Conservation (phyloP, 2,329 filamentous ascomycete species). For the Fonsecaea monophora region DNA sequence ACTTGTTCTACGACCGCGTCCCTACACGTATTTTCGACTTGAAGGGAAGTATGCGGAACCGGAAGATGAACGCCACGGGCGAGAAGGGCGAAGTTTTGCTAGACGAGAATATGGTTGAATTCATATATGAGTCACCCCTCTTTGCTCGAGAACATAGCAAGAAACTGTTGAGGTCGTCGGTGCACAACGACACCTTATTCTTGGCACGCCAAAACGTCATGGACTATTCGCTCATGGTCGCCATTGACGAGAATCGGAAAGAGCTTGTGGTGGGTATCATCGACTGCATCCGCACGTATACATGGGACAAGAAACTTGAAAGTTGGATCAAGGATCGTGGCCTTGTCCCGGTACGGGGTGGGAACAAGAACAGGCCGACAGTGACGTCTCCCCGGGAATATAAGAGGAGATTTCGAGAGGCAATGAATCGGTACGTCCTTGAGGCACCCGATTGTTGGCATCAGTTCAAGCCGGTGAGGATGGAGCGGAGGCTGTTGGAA, state of each 20-base stretch:
- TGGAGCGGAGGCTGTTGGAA: slow-evolving; percentile 25
- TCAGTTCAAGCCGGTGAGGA: slow-evolving; percentile 46
- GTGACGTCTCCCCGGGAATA: slow-evolving; percentile 98
- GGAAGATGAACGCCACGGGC: slow-evolving; percentile 93
- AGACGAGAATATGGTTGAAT: slow-evolving; percentile 99
- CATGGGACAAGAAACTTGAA: slow-evolving; percentile 99
- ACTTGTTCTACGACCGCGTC: slow-evolving; percentile 92
- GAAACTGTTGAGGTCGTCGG: slow-evolving; percentile 85
- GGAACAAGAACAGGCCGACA: slow-evolving; percentile 78
- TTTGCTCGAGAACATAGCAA: slow-evolving; percentile 97
- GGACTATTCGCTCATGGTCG: slow-evolving; percentile 99
- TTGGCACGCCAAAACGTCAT: slow-evolving; percentile 94
- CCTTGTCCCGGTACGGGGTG: slow-evolving; percentile 65
- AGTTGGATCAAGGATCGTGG: slow-evolving; percentile 99
- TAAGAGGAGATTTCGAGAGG: slow-evolving; percentile 91
- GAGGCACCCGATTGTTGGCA: slow-evolving; percentile 59
- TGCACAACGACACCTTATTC: slow-evolving; percentile 98
- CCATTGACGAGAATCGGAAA: slow-evolving; percentile 86
- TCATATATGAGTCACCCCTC: slow-evolving; percentile 95
- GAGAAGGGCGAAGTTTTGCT: slow-evolving; percentile 95
- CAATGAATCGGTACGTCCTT: slow-evolving; percentile 83
- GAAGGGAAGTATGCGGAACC: slow-evolving; percentile 98
- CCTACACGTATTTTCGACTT: slow-evolving; percentile 92
- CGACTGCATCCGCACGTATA: slow-evolving; percentile 97
- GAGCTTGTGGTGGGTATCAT: slow-evolving; percentile 98